These are phyloP conservation scores for Penicillium maclennaniae DNA, from an alignment of 495 filamentous ascomycete species.

Conservation along the genomic window DNA sequence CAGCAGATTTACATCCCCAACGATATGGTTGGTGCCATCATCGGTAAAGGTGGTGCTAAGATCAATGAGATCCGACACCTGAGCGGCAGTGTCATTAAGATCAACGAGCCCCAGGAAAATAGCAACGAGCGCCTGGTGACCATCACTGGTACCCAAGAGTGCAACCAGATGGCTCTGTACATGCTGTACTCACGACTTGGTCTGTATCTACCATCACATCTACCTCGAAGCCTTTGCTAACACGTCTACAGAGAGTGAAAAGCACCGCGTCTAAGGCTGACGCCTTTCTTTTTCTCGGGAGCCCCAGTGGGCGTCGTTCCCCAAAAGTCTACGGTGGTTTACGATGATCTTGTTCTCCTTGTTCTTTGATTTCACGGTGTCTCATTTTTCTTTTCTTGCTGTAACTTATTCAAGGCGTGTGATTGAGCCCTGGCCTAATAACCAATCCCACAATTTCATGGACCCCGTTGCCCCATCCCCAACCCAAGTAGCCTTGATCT, in stretches of 20 bases:
- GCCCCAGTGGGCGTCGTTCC: constrained; percentile 7
- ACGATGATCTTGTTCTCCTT: constrained; percentile 25
- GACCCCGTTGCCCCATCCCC: constrained; percentile 5
- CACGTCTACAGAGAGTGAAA: constrained; percentile 65
- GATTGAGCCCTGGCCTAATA: constrained; percentile 24
- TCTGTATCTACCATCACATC: constrained; percentile 45
- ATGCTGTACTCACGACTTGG: constrained; percentile 97
- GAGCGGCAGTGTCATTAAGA: constrained; percentile 98
- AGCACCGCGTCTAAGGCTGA: constrained; percentile 57
- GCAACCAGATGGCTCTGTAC: constrained; percentile 98
- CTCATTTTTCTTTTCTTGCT: constrained; percentile 29
- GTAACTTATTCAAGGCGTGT: constrained; percentile 44
- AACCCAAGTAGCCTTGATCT: constrained; percentile 16
- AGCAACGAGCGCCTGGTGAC: constrained; percentile 97
- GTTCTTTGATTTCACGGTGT: constrained; percentile 16
- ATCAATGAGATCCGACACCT: constrained; percentile 98
- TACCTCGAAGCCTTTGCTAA: constrained; percentile 5
- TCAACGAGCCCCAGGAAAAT: constrained; percentile 98
- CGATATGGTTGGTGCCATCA: constrained; percentile 99
- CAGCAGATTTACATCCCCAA: constrained; percentile 99
- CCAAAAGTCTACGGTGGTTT: constrained; percentile 36
- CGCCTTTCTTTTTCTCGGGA: constrained; percentile 11
- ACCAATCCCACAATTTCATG: constrained; percentile 20
- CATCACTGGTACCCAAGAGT: constrained; percentile 95
- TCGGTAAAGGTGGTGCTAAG: constrained; percentile 97